Evolutionary conservation across 768 basidiomycete genomes (phyloP).

Genomic region (Phanerodontia chrysosporium): DNA sequence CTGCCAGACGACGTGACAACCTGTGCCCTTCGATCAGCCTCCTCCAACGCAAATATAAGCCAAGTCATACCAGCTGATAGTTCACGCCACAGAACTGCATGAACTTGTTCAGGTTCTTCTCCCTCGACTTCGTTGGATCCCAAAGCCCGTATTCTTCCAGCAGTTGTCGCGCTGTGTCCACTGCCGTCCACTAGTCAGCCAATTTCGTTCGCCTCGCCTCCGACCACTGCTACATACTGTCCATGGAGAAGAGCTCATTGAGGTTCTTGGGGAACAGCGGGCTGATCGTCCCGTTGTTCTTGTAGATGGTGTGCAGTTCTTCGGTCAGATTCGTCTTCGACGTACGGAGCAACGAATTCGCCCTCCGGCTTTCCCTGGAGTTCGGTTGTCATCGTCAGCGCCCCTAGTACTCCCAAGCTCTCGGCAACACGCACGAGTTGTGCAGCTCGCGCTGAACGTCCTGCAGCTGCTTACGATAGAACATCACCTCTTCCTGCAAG

Average conservation of each 20-base stretch:
- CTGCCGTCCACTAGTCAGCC: slow-evolving; percentile 9
- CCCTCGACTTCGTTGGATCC: slow-evolving; percentile 35
- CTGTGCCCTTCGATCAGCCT: background rate
- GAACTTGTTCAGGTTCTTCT: slow-evolving; percentile 50
- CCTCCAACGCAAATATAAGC: background rate
- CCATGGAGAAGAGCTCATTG: slow-evolving; percentile 44
- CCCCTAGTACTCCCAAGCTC: background rate
- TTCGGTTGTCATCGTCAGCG: background rate
- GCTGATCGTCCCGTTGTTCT: slow-evolving; percentile 44
- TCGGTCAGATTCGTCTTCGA: slow-evolving; percentile 38
- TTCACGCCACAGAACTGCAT: slow-evolving; percentile 55
- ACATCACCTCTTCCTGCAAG: slow-evolving; percentile 44
- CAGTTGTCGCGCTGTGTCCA: slow-evolving; percentile 23
- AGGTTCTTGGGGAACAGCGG: slow-evolving; percentile 48
- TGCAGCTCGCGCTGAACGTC: slow-evolving; percentile 43
- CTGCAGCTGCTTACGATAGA: slow-evolving; percentile 42
- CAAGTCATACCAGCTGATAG: slow-evolving; percentile 48
- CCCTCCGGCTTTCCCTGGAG: slow-evolving; percentile 51
- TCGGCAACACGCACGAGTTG: slow-evolving; percentile 45
- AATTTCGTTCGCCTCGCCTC: background rate
- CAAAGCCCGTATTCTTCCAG: slow-evolving; percentile 29
- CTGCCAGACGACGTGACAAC: background rate
- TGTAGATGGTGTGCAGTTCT: slow-evolving; percentile 43
- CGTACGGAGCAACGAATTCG: slow-evolving; percentile 44
- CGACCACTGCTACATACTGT: slow-evolving; percentile 34